A percentile compares a stretch with the other conserved stretches of the same genome.
Conservation (phyloP, 2,329 filamentous ascomycete genomes). For the Colletotrichum lindemuthianum region DNA sequence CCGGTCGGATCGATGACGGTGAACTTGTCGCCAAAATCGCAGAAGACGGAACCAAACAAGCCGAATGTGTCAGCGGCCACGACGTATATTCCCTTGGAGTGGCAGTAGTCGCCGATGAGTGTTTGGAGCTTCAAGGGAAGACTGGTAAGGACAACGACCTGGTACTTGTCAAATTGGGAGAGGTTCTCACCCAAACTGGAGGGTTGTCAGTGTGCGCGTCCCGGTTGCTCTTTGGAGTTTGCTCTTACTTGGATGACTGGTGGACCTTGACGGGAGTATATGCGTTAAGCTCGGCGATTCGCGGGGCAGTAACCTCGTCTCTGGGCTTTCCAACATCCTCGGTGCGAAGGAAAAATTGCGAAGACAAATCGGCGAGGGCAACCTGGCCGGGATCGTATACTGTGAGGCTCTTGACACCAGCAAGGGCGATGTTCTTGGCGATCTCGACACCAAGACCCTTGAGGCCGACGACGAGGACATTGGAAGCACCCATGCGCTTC, state of each 20-base stretch:
- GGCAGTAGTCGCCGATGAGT: constrained; percentile 89
- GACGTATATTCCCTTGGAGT: constrained; percentile 91
- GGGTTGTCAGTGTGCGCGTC: constrained; percentile 28
- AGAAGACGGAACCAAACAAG: constrained; percentile 95
- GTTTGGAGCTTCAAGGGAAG: constrained; percentile 84
- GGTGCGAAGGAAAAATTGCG: constrained; percentile 93
- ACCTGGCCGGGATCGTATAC: constrained; percentile 90
- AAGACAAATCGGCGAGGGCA: constrained; percentile 87
- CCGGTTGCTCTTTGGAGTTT: no score
- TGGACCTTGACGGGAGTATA: constrained; percentile 92
- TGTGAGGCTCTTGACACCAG: constrained; percentile 96
- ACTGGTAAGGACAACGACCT: constrained; percentile 91
- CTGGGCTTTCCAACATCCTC: constrained; percentile 93
- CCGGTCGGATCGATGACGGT: constrained; percentile 89
- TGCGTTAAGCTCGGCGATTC: constrained; percentile 93
- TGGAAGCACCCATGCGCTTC: constrained; percentile 98
- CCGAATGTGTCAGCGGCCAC: constrained; percentile 91
- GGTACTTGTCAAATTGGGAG: constrained; percentile 86
- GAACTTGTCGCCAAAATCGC: constrained; percentile 96
- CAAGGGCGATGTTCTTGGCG: constrained; percentile 97
- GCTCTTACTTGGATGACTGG: constrained; percentile 61
- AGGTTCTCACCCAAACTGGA: constrained; percentile 78
- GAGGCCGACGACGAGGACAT: constrained; percentile 90
- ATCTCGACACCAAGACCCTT: constrained; percentile 97
- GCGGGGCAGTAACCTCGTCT: constrained; percentile 85